phyloP scores from a whole-genome alignment of 1,139 yeast genomes.

The Taphrina sp. region DNA sequence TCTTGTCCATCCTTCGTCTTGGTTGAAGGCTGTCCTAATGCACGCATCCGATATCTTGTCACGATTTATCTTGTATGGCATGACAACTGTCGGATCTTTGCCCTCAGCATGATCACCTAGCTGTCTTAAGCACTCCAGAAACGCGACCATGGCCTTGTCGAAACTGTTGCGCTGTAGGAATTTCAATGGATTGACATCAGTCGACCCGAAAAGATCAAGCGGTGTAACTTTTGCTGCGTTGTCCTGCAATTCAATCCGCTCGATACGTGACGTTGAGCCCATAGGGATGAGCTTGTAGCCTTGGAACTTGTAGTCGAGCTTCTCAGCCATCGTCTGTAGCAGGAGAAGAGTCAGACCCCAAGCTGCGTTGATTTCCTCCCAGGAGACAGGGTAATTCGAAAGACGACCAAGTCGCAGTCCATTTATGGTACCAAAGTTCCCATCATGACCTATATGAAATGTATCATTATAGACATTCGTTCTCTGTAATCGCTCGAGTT shows the following conservation, averaged over 20 bases:
- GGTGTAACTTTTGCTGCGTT: constrained; percentile 40
- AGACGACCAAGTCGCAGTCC: constrained; percentile 73
- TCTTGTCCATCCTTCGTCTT: constrained; percentile 71
- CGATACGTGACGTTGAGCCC: constrained; percentile 81
- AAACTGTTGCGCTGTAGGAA: constrained; percentile 67
- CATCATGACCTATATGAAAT: constrained; percentile 77
- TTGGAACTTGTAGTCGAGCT: constrained; percentile 56
- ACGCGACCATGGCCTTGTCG: constrained; percentile 74
- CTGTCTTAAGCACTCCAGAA: constrained; percentile 61
- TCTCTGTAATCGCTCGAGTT: constrained; percentile 54
- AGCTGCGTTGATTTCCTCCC: constrained; percentile 93
- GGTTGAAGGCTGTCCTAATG: constrained; percentile 63
- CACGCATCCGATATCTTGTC: constrained; percentile 78
- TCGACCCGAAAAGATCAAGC: constrained; percentile 58
- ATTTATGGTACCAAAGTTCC: constrained; percentile 82
- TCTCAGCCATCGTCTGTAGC: constrained; percentile 60
- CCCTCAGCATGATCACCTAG: constrained; percentile 54
- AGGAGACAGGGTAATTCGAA: constrained; percentile 58
- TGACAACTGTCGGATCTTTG: constrained; percentile 50
- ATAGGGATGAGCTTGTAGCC: constrained; percentile 71
- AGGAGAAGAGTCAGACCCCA: constrained; percentile 78
- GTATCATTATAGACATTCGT: constrained; percentile 79
- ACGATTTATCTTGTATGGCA: constrained; percentile 65
- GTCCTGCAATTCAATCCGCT: constrained; percentile 52
- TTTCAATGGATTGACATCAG: constrained; percentile 60